phyloP scores from a whole-genome alignment of 768 basidiomycete species.

The Pleurotus cornucopiae region DNA sequence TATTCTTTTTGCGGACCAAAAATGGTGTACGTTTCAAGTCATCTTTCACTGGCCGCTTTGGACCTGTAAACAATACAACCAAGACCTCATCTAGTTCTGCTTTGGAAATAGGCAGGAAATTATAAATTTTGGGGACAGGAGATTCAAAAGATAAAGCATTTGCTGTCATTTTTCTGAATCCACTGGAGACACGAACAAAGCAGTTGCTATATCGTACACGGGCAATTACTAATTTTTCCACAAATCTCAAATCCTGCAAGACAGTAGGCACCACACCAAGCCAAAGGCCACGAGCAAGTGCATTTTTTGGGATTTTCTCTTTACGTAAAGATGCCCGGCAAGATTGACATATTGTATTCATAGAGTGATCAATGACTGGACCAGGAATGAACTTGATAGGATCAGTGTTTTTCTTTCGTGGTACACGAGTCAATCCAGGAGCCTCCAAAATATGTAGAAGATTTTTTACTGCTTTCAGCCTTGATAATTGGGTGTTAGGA shows the following conservation, averaged over 20 bases:
- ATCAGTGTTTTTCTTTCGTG: background rate
- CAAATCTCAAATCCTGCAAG: conserved; percentile 16
- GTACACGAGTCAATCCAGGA: background rate
- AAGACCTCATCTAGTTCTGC: conserved; percentile 18
- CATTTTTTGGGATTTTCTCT: conserved; percentile 11
- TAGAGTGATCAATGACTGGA: background rate
- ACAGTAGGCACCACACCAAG: conserved; percentile 22
- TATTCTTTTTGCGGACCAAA: conserved; percentile 18
- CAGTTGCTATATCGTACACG: conserved; percentile 18
- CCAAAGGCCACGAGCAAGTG: conserved; percentile 28
- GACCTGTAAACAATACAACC: conserved; percentile 14
- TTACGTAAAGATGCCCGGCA: conserved; percentile 9
- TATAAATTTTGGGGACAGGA: conserved; percentile 18
- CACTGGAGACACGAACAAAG: conserved; percentile 15
- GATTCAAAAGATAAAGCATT: conserved; percentile 23
- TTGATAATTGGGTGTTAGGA: background rate
- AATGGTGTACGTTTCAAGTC: conserved; percentile 20
- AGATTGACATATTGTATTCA: background rate
- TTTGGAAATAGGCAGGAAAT: conserved; percentile 15
- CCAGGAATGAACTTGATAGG: background rate
- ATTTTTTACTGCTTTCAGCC: background rate
- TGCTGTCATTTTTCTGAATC: conserved; percentile 16
- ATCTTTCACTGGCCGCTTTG: conserved; percentile 10
- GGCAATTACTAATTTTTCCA: conserved; percentile 18
- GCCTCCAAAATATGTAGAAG: background rate